Evolutionary conservation across 1,139 yeast species (phyloP).

Genomic region (Magnusiomyces suaveolens): DNA sequence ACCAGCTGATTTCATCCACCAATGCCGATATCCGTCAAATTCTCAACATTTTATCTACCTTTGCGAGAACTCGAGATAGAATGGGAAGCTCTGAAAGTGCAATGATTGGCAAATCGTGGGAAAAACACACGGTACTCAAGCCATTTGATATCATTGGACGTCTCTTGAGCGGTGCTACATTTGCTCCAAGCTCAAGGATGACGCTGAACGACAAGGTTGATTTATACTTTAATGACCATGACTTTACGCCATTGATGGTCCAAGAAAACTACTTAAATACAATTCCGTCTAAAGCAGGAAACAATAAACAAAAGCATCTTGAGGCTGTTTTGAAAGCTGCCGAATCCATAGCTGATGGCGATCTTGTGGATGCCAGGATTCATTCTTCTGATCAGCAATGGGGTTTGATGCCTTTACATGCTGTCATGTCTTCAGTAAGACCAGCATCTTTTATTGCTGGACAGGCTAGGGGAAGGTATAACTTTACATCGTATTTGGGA

Average conservation of each 20-base stretch:
- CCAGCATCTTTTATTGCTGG: slow-evolving; percentile 80
- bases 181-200: slow-evolving; percentile 43
- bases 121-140: slow-evolving; percentile 79
- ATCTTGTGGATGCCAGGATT: slow-evolving; percentile 66
- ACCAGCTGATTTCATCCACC: slow-evolving; percentile 76
- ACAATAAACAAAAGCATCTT: slow-evolving; percentile 36
- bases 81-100: slow-evolving; percentile 46
- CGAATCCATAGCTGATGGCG: slow-evolving; percentile 73
- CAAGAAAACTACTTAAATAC: slow-evolving; percentile 84
- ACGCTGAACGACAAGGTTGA: slow-evolving; percentile 76
- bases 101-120: slow-evolving; percentile 61
- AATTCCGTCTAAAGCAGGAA: slow-evolving; percentile 35
- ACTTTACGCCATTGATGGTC: slow-evolving; percentile 88
- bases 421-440: slow-evolving; percentile 71
- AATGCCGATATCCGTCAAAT: slow-evolving; percentile 91
- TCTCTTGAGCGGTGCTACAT: slow-evolving; percentile 54
- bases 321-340: slow-evolving; percentile 69
- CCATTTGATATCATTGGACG: slow-evolving; percentile 87
- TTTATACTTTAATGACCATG: slow-evolving; percentile 88
- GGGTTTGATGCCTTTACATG: slow-evolving; percentile 91
- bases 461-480: slow-evolving; percentile 53
- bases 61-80: slow-evolving; percentile 56
- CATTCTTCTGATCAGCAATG: slow-evolving; percentile 92
- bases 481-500: slow-evolving; percentile 84
- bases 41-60: slow-evolving; percentile 79